These are phyloP conservation scores for Macrotyloma uniflorum DNA, from an alignment of 306 rosid genomes.

Conservation along the genomic window DNA sequence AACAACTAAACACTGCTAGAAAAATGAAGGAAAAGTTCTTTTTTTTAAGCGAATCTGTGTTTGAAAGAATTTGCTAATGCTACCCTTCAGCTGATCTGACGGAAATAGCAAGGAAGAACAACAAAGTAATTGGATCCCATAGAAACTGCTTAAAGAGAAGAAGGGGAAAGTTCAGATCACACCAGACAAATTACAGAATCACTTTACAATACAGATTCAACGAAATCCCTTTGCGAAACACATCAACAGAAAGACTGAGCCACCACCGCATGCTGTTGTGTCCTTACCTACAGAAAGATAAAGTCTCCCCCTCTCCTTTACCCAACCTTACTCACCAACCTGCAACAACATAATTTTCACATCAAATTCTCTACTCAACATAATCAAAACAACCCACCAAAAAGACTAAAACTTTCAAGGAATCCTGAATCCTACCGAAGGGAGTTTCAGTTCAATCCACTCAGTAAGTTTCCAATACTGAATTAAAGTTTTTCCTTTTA, in stretches of 20 bases:
- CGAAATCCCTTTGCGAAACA: slow-evolving; percentile 78
- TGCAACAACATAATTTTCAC: slow-evolving; percentile 34
- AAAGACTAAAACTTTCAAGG: not conserved
- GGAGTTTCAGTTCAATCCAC: slow-evolving; percentile 5
- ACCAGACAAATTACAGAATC: slow-evolving; percentile 67
- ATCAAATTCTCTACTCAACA: not conserved
- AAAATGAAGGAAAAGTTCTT: not conserved
- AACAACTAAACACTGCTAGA: not conserved
- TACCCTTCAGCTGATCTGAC: slow-evolving; percentile 79
- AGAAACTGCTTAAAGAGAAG: slow-evolving; percentile 31
- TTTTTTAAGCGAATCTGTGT: not conserved
- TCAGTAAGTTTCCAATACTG: not conserved
- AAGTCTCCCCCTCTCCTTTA: slow-evolving; percentile 30
- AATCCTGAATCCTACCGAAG: not conserved
- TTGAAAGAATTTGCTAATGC: not conserved
- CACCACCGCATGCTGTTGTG: slow-evolving; percentile 91
- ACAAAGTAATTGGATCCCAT: slow-evolving; percentile 84
- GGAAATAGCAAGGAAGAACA: slow-evolving; percentile 85
- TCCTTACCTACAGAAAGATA: slow-evolving; percentile 45
- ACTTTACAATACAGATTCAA: slow-evolving; percentile 89
- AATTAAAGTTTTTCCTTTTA: not conserved
- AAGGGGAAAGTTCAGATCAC: not conserved
- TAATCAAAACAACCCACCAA: not conserved
- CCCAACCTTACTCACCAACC: slow-evolving; percentile 31
- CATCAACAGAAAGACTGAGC: slow-evolving; percentile 74